phyloP scores from a whole-genome alignment of 768 basidiomycete genomes.

The Dentipellis fragilis region DNA sequence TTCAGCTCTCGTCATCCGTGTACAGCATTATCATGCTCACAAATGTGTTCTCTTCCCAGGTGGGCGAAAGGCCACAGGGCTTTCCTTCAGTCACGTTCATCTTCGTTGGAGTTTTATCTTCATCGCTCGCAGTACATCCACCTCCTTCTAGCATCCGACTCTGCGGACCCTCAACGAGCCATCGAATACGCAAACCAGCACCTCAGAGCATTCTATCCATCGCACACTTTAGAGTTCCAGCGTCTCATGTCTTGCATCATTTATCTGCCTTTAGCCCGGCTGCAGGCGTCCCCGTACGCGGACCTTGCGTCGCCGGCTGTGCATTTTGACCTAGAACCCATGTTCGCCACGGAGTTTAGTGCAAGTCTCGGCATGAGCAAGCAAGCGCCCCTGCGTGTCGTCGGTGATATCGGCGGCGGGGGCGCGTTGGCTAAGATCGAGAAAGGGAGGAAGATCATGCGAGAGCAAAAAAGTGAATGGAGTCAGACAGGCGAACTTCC shows the following conservation, averaged over 20 bases:
- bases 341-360: constrained; percentile 88
- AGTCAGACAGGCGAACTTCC: constrained; percentile 83
- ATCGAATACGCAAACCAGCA: constrained; percentile 66
- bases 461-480: constrained; percentile 90
- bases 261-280: constrained; percentile 58
- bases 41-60: constrained; percentile 30
- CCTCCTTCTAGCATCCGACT: constrained; percentile 54
- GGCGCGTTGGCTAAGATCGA: constrained; percentile 88
- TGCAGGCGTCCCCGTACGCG: constrained; percentile 64
- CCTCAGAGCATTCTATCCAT: constrained; percentile 51
- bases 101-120: constrained; percentile 80
- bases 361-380: constrained; percentile 80
- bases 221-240: constrained; percentile 53
- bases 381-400: constrained; percentile 79
- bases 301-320: constrained; percentile 63
- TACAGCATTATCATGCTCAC: constrained; percentile 1
- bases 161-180: constrained; percentile 47
- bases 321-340: constrained; percentile 67
- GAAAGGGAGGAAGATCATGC: constrained; percentile 90
- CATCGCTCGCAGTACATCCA: constrained; percentile 87
- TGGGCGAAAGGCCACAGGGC: constrained; percentile 64
- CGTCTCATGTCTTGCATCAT: constrained; percentile 61
- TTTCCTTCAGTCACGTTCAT: constrained; percentile 61
- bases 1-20: constrained; percentile 1
- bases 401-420: constrained; percentile 88